Percentiles rank a stretch among this genome's conserved stretches.
Conservation (phyloP, 208 protist genomes). For the Acanthamoeba healyi region DNA sequence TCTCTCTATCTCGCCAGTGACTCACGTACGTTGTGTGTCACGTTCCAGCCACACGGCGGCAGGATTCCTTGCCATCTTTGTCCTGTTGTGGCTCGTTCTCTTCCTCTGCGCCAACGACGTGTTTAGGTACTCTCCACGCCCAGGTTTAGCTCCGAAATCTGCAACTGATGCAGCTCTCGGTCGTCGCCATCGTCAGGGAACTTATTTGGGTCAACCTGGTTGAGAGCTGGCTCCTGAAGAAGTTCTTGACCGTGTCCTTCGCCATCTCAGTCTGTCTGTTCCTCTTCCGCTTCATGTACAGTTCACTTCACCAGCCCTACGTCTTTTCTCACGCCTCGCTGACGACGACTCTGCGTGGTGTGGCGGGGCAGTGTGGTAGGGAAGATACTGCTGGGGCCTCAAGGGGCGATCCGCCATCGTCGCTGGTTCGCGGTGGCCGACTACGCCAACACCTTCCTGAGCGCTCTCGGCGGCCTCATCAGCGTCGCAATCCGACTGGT, state of each 20-base stretch:
- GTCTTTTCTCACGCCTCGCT: too few species aligned
- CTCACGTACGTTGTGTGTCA: background rate
- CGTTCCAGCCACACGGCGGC: constrained; percentile 22
- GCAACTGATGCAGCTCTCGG: too few species aligned
- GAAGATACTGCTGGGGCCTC: background rate
- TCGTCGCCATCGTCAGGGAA: too few species aligned
- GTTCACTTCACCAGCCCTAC: too few species aligned
- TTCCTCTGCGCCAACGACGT: background rate
- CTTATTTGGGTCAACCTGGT: background rate
- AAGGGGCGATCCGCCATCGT: constrained; percentile 1
- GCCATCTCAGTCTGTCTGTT: constrained; percentile 51
- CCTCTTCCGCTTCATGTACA: constrained; percentile 65
- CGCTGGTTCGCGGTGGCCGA: constrained; percentile 39
- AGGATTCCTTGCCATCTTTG: constrained; percentile 18
- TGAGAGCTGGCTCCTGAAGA: constrained; percentile 14
- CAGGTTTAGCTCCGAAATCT: too few species aligned
- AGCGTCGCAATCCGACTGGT: constrained; percentile 19
- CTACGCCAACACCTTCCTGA: constrained; percentile 63
- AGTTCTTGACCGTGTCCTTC: constrained; percentile 6
- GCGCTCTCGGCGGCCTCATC: constrained; percentile 54
- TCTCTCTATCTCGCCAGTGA: background rate
- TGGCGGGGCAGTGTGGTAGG: background rate
- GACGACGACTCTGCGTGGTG: background rate
- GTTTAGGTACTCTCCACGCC: constrained; percentile 17
- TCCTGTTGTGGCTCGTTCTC: background rate